Evolutionary conservation across 23 red algal genomes (phyloP).

Genomic region (Gracilaria caudata): DNA sequence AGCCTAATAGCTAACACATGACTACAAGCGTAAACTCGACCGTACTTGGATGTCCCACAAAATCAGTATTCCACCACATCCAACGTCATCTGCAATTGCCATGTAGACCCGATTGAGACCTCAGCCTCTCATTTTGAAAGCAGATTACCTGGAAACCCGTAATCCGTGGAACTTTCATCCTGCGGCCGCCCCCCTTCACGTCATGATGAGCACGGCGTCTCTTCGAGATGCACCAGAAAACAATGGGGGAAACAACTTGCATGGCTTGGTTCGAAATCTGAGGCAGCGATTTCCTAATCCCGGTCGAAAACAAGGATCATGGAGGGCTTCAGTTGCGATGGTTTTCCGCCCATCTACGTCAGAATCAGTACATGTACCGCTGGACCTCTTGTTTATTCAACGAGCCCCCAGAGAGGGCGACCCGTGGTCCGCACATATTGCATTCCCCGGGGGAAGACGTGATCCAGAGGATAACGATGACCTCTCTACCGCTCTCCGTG

Average conservation of each 20-base stretch:
- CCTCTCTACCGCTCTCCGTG: constrained; percentile 72
- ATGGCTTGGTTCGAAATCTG: neutral
- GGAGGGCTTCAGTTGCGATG: constrained; percentile 56
- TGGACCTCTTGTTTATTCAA: constrained; percentile 84
- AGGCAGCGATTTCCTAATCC: constrained; percentile 17
- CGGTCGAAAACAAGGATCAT: neutral
- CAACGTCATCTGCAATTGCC: no score
- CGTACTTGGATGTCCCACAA: no score
- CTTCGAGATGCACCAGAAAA: neutral
- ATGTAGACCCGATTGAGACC: no score
- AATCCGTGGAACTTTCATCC: no score
- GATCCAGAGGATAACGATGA: constrained; percentile 67
- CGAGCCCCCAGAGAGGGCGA: constrained; percentile 67
- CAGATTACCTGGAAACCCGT: no score
- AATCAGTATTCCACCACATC: no score
- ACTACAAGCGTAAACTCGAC: no score
- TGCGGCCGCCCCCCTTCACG: no score
- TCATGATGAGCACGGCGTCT: neutral
- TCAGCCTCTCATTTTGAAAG: no score
- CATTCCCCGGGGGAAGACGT: constrained; percentile 79
- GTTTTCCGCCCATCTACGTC: constrained; percentile 28
- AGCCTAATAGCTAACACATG: no score
- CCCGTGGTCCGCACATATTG: constrained; percentile 90
- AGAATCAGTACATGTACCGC: neutral
- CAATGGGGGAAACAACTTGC: neutral